Evolutionary conservation across 805 yeast species (phyloP), one percentile per base, ranked within the genome.

Genomic region (Crinitomyces ghanaensis): DNA sequence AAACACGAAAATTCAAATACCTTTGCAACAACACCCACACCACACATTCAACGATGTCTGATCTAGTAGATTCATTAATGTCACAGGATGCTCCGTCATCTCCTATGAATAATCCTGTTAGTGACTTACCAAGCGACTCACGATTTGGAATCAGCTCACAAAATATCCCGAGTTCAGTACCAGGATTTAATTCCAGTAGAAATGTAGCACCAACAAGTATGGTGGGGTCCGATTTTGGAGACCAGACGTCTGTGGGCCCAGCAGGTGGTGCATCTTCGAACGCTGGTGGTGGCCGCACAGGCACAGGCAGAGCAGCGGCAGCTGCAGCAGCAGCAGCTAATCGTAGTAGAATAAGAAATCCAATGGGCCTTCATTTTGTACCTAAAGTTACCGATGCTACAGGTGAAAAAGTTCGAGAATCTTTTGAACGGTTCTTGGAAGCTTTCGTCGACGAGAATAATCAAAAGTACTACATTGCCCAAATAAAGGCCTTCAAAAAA

Each of bases 371-470:
- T 16, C 26, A 38, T n/a, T 74, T 74, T 18, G 82, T 88, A 34
- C 85, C 93, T 18, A 83, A 80, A 51, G 95, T 91, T 18, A 72
- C 72, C 18, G 98, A 91, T 60, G 73, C 74, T 30, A 84, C 95
- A 3, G 96, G 95, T 38, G 96, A 86, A 53, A 83, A 83, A 46
- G 96, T 91, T 12, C 72, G 88, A 28, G 95, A 84, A 55, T 75
- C 86, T 11, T 88, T 91, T 54, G 95, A 86, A 54, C 72, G 68
- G 43, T 88, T 88, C 50, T 58, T 88, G 36, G 80, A 75, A 49
- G 79, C 72, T 20, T 88, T 65, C 50, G 59, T 60, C 3, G 70
- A 70, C 28, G 61, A 57, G 5, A 53, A 60, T 14, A 53, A 53
- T 12, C 60, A 53, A 15, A 68, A 62, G 38, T 65, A 75, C 20